Evolutionary conservation across 2,329 filamentous ascomycete species (phyloP), one percentile per base, ranked within the genome.

Genomic region (Scedosporium boydii): DNA sequence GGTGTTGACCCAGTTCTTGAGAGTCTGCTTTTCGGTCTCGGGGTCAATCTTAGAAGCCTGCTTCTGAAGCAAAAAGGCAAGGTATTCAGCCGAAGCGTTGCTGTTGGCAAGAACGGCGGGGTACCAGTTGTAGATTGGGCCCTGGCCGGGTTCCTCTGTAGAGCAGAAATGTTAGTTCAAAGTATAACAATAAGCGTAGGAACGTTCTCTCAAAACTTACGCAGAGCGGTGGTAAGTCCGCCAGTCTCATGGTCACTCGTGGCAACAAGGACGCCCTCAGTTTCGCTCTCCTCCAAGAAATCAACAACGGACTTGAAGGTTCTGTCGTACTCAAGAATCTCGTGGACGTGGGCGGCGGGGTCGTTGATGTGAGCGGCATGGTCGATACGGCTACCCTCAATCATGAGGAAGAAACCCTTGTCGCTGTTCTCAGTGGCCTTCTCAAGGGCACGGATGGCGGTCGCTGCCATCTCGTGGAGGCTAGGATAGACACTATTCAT

Each of bases 211-310:
- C 12, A 3, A 18, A 18, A 74, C 83, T 70, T 80, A 87, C 85
- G 95, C 68, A 91, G 83, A 27, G 93, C 93, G 18, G 88, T 85
- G 2, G 91, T 82, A 2, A 99, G 80, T 53, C 95, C 95, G 29
- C 95, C 95, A 0, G 95, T 99, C 74, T 99, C 95, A 73, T 99
- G 95, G 75, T 99, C 95, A 63, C 91, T 96, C 3, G 95, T 99
- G 64, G 87, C 87, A 51, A 99, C 89, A 68, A 99, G 82, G 9
- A 97, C 83, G 27, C 89, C 90, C 29, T 93, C 87, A 0, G 85
- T 86, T 57, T 87, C 77, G 68, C 87, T 90, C 38, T 87, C 76
- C 57, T 91, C 83, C 63, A 99, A 81, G 72, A 97, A 99, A 63
- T 96, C 88, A 12, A 96, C 75, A 0, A 96, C 93, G 5, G 85